A percentile compares a stretch with the other conserved stretches of the same genome.
Conservation (phyloP, 176 grass and related monocot genomes). For the Hordeum marinum region DNA sequence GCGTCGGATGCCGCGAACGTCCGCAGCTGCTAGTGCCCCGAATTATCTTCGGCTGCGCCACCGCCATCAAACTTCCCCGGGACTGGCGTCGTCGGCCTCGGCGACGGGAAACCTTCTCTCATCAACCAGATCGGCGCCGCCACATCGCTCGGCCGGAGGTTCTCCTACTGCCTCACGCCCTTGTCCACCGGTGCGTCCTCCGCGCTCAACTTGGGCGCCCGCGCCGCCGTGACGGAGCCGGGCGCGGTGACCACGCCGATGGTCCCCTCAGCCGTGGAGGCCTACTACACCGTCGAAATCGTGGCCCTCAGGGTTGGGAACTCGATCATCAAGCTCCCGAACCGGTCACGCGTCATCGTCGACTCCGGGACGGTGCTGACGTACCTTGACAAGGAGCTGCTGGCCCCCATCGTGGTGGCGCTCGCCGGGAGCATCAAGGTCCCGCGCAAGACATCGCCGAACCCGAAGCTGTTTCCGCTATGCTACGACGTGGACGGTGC, state of each 20-base stretch:
- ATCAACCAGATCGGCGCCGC: constrained; percentile 34
- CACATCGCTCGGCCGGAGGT: constrained; percentile 17
- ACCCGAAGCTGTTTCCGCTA: too few species aligned
- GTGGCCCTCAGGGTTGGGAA: too few species aligned
- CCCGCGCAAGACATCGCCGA: too few species aligned
- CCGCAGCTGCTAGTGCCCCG: background rate
- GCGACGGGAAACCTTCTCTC: constrained; percentile 38
- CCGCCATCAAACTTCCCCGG: constrained; percentile 22
- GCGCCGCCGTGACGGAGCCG: constrained; percentile 19
- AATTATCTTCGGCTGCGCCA: constrained; percentile 48
- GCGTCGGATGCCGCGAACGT: too few species aligned
- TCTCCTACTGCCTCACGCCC: constrained; percentile 64
- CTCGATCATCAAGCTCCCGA: too few species aligned
- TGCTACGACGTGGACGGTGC: too few species aligned
- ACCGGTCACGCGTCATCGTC: too few species aligned
- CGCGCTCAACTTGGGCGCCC: constrained; percentile 42
- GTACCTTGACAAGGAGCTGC: too few species aligned
- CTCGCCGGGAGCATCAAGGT: too few species aligned
- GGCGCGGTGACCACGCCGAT: constrained; percentile 30
- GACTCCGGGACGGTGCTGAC: too few species aligned
- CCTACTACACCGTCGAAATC: constrained; percentile 43
- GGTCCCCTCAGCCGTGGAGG: background rate
- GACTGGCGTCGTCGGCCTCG: constrained; percentile 48
- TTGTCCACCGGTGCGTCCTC: constrained; percentile 7
- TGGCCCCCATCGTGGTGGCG: too few species aligned